Conservation (phyloP, 2,329 filamentous ascomycete genomes). For the Teratosphaeria nubilosa region DNA sequence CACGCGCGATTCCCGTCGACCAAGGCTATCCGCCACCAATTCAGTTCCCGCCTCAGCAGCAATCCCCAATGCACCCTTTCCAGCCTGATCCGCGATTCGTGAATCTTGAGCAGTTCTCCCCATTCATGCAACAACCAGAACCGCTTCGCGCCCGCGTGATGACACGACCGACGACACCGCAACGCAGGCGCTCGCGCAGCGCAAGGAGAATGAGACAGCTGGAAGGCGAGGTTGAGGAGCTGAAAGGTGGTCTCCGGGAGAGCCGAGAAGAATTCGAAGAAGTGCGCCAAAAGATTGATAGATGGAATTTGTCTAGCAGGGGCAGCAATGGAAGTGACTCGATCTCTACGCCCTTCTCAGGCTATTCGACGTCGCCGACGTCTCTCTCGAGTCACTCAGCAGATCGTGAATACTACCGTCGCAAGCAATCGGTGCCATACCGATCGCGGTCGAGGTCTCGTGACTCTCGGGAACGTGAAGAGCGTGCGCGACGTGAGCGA, state of each 20-base stretch:
- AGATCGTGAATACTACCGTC: not conserved
- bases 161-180: not conserved
- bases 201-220: not conserved
- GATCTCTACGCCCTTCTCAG: conserved; percentile 1
- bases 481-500: not conserved
- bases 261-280: not conserved
- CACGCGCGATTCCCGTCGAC: not conserved
- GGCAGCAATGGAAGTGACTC: conserved; percentile 4
- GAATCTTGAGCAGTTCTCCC: not conserved
- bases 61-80: not conserved
- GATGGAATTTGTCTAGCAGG: conserved; percentile 4
- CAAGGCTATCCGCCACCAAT: not conserved
- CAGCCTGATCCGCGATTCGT: conserved; percentile 1
- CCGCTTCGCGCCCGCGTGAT: not conserved
- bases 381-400: not conserved
- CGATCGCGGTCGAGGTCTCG: not conserved
- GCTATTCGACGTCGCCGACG: conserved; percentile 4
- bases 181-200: not conserved
- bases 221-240: not conserved
- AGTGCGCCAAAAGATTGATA: conserved; percentile 2
- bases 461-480: not conserved
- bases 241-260: not conserved
- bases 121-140: not conserved
- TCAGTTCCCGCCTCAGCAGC: not conserved
- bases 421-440: not conserved